Evolutionary conservation across 768 basidiomycete species (phyloP).

Genomic region (Termitomyces sp.): DNA sequence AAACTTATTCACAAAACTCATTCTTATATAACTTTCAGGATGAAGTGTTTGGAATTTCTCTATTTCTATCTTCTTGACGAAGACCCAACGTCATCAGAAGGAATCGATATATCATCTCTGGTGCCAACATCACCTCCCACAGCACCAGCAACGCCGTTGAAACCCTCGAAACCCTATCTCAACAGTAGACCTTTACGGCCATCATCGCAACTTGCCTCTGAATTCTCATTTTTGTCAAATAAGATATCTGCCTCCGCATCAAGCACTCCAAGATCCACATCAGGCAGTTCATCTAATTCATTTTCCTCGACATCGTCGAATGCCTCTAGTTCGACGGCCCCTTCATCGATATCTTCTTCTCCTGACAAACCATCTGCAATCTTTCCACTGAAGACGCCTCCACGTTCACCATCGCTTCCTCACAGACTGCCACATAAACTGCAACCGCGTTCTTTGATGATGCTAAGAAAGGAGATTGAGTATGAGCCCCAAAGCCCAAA

Average conservation of each 20-base stretch:
- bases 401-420: slow-evolving; percentile 21
- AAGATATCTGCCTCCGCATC: slow-evolving; percentile 17
- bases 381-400: slow-evolving; percentile 20
- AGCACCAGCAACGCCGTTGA: slow-evolving; percentile 34
- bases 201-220: slow-evolving; percentile 35
- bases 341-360: slow-evolving; percentile 35
- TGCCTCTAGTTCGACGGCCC: slow-evolving; percentile 33
- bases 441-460: slow-evolving; percentile 49
- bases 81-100: slow-evolving; percentile 27
- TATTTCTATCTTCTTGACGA: slow-evolving; percentile 95
- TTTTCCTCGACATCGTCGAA: slow-evolving; percentile 39
- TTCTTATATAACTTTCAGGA: slow-evolving; percentile 40
- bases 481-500: slow-evolving; percentile 69
- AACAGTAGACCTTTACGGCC: slow-evolving; percentile 30
- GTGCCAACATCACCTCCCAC: slow-evolving; percentile 26
- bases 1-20: not conserved
- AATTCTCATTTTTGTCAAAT: slow-evolving; percentile 20
- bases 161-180: slow-evolving; percentile 34
- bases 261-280: slow-evolving; percentile 34
- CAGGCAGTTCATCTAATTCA: slow-evolving; percentile 34
- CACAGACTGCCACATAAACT: slow-evolving; percentile 20
- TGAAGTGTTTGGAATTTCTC: slow-evolving; percentile 94
- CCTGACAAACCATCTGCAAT: slow-evolving; percentile 33
- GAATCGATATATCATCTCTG: slow-evolving; percentile 8
- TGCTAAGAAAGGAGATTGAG: slow-evolving; percentile 69